Percentiles rank a stretch among this genome's conserved stretches.
These are phyloP conservation scores for Metarhizium brunneum DNA, from an alignment of 2,329 filamentous ascomycete genomes.

Conservation along the genomic window DNA sequence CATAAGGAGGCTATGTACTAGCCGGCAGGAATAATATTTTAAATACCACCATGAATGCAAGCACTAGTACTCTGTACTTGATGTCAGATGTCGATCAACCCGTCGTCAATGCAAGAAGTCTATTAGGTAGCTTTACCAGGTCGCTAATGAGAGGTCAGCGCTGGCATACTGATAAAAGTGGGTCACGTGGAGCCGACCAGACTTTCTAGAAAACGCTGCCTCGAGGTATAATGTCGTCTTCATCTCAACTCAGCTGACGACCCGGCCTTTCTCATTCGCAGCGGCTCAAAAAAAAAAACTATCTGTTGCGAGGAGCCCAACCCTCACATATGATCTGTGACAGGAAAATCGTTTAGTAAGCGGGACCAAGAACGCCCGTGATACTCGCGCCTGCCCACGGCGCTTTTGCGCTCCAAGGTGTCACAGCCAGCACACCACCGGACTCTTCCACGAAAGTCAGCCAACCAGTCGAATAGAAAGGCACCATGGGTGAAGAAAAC, in stretches of 20 bases:
- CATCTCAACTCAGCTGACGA: not conserved
- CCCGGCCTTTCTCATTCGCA: not conserved
- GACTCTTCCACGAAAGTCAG: not conserved
- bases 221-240: not conserved
- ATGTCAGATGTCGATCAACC: too few species aligned
- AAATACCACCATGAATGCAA: too few species aligned
- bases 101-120: too few species aligned
- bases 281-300: not conserved
- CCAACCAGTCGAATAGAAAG: not conserved
- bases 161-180: not conserved
- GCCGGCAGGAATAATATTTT: too few species aligned
- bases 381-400: not conserved
- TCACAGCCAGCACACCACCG: not conserved
- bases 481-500: constrained; percentile 27
- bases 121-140: too few species aligned
- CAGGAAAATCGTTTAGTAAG: not conserved
- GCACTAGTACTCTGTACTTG: too few species aligned
- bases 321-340: not conserved
- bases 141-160: too few species aligned
- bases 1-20: not conserved
- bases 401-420: not conserved
- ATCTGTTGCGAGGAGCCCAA: not conserved
- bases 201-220: not conserved
- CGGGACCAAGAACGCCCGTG: not conserved
- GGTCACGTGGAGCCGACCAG: constrained; percentile 1